Percentiles rank a stretch among this genome's conserved stretches.
Evolutionary conservation across 2,329 filamentous ascomycete species (phyloP).

Genomic region (Paraphoma sp.): DNA sequence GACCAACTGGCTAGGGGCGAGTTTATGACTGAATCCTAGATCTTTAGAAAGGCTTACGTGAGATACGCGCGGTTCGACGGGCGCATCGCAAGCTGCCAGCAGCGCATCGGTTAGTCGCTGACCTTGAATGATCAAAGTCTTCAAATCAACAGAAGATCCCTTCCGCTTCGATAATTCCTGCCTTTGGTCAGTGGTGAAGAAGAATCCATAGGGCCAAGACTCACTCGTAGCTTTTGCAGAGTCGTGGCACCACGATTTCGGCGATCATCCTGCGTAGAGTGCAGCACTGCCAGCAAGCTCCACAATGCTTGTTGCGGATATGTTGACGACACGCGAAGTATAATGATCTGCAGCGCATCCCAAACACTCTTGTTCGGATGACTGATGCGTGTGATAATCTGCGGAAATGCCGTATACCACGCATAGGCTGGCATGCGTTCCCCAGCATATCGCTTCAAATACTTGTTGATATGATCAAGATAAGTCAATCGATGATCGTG

Average conservation of each 20-base stretch:
- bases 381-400: slow-evolving; percentile 94
- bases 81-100: slow-evolving; percentile 79
- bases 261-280: slow-evolving; percentile 77
- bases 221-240: slow-evolving; percentile 50
- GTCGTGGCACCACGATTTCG: slow-evolving; percentile 58
- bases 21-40: slow-evolving; percentile 82
- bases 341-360: slow-evolving; percentile 76
- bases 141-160: slow-evolving; percentile 67
- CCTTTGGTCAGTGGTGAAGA: slow-evolving; percentile 40
- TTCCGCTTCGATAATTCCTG: slow-evolving; percentile 63
- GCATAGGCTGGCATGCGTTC: slow-evolving; percentile 74
- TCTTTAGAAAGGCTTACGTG: slow-evolving; percentile 78
- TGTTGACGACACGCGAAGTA: slow-evolving; percentile 82
- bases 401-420: slow-evolving; percentile 84
- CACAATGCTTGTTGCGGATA: slow-evolving; percentile 92
- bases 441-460: slow-evolving; percentile 78
- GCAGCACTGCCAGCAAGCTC: slow-evolving; percentile 86
- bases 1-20: slow-evolving; percentile 82
- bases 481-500: slow-evolving; percentile 36
- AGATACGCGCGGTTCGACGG: slow-evolving; percentile 73
- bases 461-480: slow-evolving; percentile 59
- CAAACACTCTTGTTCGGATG: slow-evolving; percentile 83
- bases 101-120: slow-evolving; percentile 85
- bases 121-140: slow-evolving; percentile 74
- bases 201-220: slow-evolving; percentile 9